Evolutionary conservation across 2,329 filamentous ascomycete genomes (phyloP).

Genomic region (Aspergillus fumigatus): DNA sequence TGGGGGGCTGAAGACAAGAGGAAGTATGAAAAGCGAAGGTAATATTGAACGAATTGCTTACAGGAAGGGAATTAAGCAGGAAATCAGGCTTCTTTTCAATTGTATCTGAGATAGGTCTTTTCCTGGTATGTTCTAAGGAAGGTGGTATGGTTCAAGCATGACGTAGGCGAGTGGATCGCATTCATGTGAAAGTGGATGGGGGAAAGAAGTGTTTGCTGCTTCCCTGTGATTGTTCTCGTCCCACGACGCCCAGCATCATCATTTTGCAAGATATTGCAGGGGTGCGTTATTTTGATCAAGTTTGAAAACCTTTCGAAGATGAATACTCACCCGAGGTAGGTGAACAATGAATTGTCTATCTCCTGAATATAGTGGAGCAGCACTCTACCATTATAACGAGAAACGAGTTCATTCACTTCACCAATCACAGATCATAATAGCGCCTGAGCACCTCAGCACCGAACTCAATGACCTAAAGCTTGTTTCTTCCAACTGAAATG

Average conservation of each 20-base stretch:
- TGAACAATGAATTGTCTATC: neutral
- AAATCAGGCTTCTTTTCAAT: neutral
- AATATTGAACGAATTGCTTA: neutral
- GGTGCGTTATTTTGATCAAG: neutral
- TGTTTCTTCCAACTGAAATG: neutral
- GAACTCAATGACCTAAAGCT: neutral
- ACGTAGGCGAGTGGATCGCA: slow-evolving; percentile 12
- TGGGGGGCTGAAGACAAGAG: neutral
- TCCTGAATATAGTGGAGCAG: no score
- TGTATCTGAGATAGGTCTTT: neutral
- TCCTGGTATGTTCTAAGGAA: neutral
- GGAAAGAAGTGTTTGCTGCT: neutral
- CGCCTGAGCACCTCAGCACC: neutral
- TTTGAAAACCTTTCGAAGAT: neutral
- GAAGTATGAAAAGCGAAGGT: neutral
- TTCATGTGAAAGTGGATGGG: neutral
- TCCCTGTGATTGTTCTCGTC: neutral
- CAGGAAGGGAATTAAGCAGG: neutral
- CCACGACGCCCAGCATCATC: neutral
- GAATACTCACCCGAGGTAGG: neutral
- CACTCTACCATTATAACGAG: no score
- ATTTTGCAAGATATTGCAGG: neutral
- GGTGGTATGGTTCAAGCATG: slow-evolving; percentile 7
- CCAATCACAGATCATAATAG: no score
- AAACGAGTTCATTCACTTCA: no score